Conservation (phyloP, 768 basidiomycete genomes). For the Leccinum barrowsii region DNA sequence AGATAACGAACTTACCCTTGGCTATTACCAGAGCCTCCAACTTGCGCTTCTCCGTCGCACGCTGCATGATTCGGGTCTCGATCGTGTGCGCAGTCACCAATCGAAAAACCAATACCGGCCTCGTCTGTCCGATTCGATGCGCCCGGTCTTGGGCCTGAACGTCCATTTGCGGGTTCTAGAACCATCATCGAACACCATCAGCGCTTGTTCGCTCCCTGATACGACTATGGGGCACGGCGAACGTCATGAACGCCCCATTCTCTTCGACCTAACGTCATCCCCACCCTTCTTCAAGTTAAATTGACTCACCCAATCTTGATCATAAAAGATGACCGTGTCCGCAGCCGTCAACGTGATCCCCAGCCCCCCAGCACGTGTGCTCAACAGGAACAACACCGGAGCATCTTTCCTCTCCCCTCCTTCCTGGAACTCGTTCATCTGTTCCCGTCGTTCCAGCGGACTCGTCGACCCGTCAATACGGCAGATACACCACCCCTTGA, state of each 20-base stretch:
- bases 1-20: conserved; percentile 50
- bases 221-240: neutral
- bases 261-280: neutral
- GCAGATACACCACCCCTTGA: conserved; percentile 80
- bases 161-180: conserved; percentile 92
- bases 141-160: conserved; percentile 94
- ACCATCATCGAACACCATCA: neutral
- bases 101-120: conserved; percentile 85
- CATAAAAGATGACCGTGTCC: conserved; percentile 28
- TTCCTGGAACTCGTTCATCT: conserved; percentile 83
- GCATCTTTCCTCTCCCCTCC: conserved; percentile 59
- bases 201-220: neutral
- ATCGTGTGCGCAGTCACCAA: conserved; percentile 85
- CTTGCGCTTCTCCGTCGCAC: conserved; percentile 82
- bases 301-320: conserved; percentile 24
- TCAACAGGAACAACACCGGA: conserved; percentile 79
- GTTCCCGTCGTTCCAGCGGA: conserved; percentile 75
- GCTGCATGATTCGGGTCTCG: conserved; percentile 88
- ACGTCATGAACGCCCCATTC: neutral
- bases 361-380: conserved; percentile 92
- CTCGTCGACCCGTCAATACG: conserved; percentile 89
- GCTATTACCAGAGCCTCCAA: conserved; percentile 95
- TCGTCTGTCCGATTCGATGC: conserved; percentile 93
- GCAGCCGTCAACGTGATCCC: conserved; percentile 92
- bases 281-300: neutral